Evolutionary conservation across 1,284 basidiomycete species (phyloP).

Genomic region (Athelia psychrophila): DNA sequence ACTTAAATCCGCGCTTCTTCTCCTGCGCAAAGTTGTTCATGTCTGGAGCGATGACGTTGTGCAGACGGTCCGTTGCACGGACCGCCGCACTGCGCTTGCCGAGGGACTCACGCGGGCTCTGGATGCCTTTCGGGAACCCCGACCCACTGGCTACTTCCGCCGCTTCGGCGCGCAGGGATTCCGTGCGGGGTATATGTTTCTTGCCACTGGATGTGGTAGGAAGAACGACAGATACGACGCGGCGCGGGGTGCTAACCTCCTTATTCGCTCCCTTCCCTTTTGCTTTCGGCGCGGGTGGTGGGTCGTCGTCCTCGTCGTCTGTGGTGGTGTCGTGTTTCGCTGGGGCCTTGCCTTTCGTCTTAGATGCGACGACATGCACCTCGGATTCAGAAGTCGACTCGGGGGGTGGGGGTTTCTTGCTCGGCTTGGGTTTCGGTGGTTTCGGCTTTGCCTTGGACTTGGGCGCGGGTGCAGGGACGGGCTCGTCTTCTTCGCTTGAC

Average conservation of each 20-base stretch:
- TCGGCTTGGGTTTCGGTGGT: background rate
- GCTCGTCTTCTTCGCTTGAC: no score
- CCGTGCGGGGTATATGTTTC: constrained; percentile 15
- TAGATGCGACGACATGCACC: background rate
- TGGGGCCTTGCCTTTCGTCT: background rate
- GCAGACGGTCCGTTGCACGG: constrained; percentile 59
- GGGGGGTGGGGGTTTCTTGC: constrained; percentile 5
- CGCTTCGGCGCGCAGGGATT: constrained; percentile 23
- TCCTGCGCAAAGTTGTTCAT: constrained; percentile 66
- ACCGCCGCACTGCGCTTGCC: constrained; percentile 60
- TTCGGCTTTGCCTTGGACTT: background rate
- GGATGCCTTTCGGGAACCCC: background rate
- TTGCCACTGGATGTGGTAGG: constrained; percentile 14
- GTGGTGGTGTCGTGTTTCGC: background rate
- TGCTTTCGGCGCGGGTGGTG: background rate
- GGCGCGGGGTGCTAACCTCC: constrained; percentile 12
- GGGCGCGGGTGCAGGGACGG: background rate
- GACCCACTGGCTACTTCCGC: constrained; percentile 12
- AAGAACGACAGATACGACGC: constrained; percentile 21
- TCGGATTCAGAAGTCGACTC: no score
- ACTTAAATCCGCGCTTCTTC: constrained; percentile 33
- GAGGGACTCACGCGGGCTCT: background rate
- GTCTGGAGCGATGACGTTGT: constrained; percentile 75
- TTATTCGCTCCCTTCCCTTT: background rate
- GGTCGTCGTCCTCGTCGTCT: background rate